Conservation (phyloP, 257 asterid genomes). For the Solanum ahanhuiri region DNA sequence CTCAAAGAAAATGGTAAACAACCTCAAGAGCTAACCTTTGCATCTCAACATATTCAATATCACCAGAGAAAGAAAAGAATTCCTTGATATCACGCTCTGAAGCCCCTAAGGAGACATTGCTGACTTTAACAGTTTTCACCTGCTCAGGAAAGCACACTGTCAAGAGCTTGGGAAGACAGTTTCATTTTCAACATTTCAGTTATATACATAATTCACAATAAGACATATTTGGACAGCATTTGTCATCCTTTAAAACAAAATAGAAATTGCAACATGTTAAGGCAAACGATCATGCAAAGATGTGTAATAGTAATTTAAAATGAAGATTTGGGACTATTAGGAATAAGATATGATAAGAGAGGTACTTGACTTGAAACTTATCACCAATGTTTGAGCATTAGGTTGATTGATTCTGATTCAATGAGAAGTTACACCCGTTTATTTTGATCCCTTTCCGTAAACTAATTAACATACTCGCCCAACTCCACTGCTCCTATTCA, state of each 20-base stretch:
- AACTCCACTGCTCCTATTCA: background rate
- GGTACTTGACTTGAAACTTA: background rate
- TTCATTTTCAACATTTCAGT: background rate
- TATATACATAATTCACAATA: background rate
- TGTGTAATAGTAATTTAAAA: background rate
- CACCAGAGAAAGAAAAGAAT: slow-evolving; percentile 94
- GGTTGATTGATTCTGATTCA: background rate
- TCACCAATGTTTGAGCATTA: background rate
- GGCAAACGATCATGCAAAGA: background rate
- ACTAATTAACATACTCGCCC: background rate
- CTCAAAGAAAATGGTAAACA: background rate
- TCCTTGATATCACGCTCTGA: slow-evolving; percentile 71
- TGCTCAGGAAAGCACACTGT: slow-evolving; percentile 10
- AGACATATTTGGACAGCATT: background rate
- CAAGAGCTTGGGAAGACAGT: background rate
- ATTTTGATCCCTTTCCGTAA: background rate
- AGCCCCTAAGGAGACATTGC: slow-evolving; percentile 84
- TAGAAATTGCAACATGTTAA: background rate
- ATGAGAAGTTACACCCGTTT: background rate
- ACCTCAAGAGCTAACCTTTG: slow-evolving; percentile 36
- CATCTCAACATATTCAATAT: slow-evolving; percentile 88
- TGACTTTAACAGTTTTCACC: slow-evolving; percentile 78
- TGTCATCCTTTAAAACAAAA: background rate
- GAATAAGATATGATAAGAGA: background rate
- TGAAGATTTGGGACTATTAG: background rate